Evolutionary conservation across 2,329 filamentous ascomycete genomes (phyloP).

Genomic region (Botrytis elliptica): DNA sequence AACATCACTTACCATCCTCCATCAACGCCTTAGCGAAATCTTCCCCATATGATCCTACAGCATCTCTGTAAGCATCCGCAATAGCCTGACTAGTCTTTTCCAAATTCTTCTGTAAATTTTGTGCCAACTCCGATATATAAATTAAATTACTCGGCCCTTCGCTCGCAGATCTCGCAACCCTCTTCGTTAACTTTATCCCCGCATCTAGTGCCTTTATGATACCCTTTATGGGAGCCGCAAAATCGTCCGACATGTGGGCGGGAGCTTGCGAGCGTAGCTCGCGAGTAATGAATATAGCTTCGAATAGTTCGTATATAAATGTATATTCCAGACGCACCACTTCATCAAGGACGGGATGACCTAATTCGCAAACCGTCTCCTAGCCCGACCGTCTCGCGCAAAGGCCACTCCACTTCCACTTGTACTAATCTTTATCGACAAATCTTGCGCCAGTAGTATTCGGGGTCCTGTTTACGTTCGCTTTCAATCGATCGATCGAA

Average conservation of each 20-base stretch:
- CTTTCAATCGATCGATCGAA: slow-evolving; percentile 1
- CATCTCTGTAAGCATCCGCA: slow-evolving; percentile 32
- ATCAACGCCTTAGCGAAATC: slow-evolving; percentile 31
- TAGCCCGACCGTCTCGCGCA: not conserved
- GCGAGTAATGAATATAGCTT: not conserved
- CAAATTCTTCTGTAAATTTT: slow-evolving; percentile 30
- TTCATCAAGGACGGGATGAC: slow-evolving; percentile 8
- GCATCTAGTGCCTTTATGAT: slow-evolving; percentile 36
- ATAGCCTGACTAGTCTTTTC: slow-evolving; percentile 31
- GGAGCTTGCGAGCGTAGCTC: slow-evolving; percentile 10
- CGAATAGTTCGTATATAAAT: not conserved
- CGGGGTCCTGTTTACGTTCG: not conserved
- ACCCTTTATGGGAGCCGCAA: slow-evolving; percentile 33
- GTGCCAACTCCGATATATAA: slow-evolving; percentile 33
- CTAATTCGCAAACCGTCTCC: not conserved
- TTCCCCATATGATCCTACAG: slow-evolving; percentile 29
- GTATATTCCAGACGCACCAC: not conserved
- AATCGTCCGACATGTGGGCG: slow-evolving; percentile 26
- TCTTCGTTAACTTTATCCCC: slow-evolving; percentile 34
- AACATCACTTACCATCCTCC: slow-evolving; percentile 33
- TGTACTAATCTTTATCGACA: slow-evolving; percentile 1
- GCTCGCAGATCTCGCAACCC: slow-evolving; percentile 30
- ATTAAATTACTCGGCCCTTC: slow-evolving; percentile 28
- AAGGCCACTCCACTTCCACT: slow-evolving; percentile 9
- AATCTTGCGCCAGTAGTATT: not conserved